Conservation (phyloP, 2,329 filamentous ascomycete genomes). For the Aspergillus melleus region DNA sequence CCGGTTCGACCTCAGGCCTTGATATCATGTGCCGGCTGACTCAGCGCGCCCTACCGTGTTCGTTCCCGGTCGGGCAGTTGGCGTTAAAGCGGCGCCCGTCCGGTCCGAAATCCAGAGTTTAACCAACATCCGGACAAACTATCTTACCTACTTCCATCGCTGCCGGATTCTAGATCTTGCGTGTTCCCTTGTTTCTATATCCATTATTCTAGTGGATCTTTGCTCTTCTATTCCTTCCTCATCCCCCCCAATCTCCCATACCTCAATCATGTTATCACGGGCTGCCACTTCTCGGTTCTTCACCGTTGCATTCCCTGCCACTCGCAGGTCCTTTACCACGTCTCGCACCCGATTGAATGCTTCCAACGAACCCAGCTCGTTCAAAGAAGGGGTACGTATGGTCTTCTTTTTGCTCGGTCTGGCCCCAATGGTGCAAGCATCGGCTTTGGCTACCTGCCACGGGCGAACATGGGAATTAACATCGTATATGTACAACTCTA, state of each 20-base stretch:
- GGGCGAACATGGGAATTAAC: no score
- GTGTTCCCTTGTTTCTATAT: no score
- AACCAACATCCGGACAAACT: neutral
- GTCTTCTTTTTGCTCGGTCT: neutral
- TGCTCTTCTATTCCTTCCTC: neutral
- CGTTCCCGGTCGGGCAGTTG: neutral
- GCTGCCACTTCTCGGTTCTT: neutral
- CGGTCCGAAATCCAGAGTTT: neutral
- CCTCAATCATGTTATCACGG: neutral
- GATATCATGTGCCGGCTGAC: slow-evolving; percentile 26
- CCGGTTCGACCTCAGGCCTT: slow-evolving; percentile 19
- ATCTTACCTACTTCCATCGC: no score
- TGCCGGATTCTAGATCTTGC: no score
- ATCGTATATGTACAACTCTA: no score
- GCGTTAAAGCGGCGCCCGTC: neutral
- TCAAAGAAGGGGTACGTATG: slow-evolving; percentile 31
- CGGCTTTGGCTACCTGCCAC: no score
- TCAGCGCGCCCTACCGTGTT: slow-evolving; percentile 8
- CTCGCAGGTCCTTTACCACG: slow-evolving; percentile 6
- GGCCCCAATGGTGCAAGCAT: no score
- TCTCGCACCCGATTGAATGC: neutral
- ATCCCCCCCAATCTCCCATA: neutral
- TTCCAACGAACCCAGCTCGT: slow-evolving; percentile 6
- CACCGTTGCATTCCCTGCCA: neutral
- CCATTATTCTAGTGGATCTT: no score